Percentiles rank a stretch among this genome's conserved stretches.
These are phyloP conservation scores for Candida succiphila DNA, from an alignment of 805 yeast species.

Conservation along the genomic window DNA sequence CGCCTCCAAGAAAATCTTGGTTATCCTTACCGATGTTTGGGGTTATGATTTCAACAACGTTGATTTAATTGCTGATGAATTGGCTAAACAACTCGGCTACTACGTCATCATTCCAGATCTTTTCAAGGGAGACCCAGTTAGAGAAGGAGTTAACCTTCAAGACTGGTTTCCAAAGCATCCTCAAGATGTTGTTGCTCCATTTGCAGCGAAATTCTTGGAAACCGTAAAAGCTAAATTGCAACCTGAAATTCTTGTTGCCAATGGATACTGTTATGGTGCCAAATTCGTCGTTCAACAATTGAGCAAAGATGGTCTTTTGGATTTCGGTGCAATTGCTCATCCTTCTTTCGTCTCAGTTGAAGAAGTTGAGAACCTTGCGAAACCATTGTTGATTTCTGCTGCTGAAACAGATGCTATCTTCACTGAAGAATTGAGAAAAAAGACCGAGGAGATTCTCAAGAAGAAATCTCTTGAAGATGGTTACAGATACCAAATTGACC, in stretches of 20 bases:
- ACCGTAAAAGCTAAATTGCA: conserved; percentile 31
- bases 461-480: too few species aligned
- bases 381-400: conserved; percentile 62
- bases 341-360: conserved; percentile 66
- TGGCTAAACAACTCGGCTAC: conserved; percentile 48
- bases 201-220: conserved; percentile 38
- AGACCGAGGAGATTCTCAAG: conserved; percentile 41
- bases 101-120: conserved; percentile 72
- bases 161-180: conserved; percentile 35
- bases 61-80: conserved; percentile 53
- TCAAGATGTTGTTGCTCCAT: conserved; percentile 33
- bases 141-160: conserved; percentile 13
- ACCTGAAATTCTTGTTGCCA: conserved; percentile 42
- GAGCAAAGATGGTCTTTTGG: conserved; percentile 23
- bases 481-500: conserved; percentile 43
- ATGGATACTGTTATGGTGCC: conserved; percentile 87
- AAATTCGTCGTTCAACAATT: conserved; percentile 50
- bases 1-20: conserved; percentile 37
- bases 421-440: conserved; percentile 50
- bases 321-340: conserved; percentile 72
- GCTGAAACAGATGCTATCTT: conserved; percentile 67
- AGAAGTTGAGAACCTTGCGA: conserved; percentile 47
- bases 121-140: conserved; percentile 41
- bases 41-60: conserved; percentile 54
- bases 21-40: conserved; percentile 59